Conservation (phyloP, 2,329 filamentous ascomycete species). For the Alternaria consortialis region DNA sequence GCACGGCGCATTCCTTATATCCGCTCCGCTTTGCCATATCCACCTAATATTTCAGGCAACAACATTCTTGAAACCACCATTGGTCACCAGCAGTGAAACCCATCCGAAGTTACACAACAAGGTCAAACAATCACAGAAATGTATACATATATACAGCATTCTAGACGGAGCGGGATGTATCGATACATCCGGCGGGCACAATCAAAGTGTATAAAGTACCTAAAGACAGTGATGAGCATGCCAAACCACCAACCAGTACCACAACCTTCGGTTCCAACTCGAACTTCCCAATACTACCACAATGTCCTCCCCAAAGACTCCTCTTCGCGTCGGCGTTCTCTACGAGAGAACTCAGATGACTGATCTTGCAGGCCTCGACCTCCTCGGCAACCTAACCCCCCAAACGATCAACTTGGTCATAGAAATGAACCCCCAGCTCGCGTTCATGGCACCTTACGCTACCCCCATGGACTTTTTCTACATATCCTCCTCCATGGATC, state of each 20-base stretch:
- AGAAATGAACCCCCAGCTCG: conserved; percentile 17
- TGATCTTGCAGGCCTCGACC: conserved; percentile 54
- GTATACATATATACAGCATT: neutral
- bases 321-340: conserved; percentile 54
- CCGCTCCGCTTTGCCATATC: conserved; percentile 8
- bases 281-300: neutral
- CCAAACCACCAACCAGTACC: neutral
- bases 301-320: conserved; percentile 8
- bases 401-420: conserved; percentile 32
- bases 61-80: conserved; percentile 6
- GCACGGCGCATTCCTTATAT: neutral
- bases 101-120: neutral
- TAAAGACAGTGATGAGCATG: neutral
- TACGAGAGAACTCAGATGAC: conserved; percentile 52
- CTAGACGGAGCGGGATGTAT: neutral
- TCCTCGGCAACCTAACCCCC: conserved; percentile 51
- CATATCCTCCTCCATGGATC: conserved; percentile 49
- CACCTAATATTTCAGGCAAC: conserved; percentile 12
- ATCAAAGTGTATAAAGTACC: neutral
- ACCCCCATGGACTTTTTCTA: conserved; percentile 51
- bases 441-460: conserved; percentile 28
- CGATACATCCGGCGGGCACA: neutral
- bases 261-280: neutral
- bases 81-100: neutral
- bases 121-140: neutral